Conservation (phyloP, 495 filamentous ascomycete species). For the Aspergillus nanangensis region DNA sequence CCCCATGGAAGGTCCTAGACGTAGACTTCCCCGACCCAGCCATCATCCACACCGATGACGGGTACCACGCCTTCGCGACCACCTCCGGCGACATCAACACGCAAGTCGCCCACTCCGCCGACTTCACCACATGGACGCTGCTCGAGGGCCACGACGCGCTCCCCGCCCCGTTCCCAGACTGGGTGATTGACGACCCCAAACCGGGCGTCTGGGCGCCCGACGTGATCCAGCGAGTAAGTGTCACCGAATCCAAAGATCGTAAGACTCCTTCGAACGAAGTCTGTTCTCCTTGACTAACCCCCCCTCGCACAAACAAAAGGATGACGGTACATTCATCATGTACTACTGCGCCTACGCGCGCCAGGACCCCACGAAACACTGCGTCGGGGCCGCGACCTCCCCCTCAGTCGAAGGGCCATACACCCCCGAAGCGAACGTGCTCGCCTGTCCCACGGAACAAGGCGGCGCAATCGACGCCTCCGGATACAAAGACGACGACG, state of each 20-base stretch:
- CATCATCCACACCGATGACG: slow-evolving; percentile 25
- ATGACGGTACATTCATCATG: slow-evolving; percentile 50
- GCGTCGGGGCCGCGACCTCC: slow-evolving; percentile 49
- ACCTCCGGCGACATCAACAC: slow-evolving; percentile 27
- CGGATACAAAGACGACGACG: slow-evolving; percentile 48
- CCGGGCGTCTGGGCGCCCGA: slow-evolving; percentile 31
- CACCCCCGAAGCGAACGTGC: slow-evolving; percentile 33
- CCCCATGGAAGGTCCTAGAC: slow-evolving; percentile 11
- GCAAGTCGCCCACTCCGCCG: slow-evolving; percentile 30
- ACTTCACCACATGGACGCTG: slow-evolving; percentile 32
- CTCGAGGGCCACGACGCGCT: slow-evolving; percentile 35
- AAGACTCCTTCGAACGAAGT: too few relatives aligned
- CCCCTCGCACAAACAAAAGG: slow-evolving; percentile 17
- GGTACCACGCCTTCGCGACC: slow-evolving; percentile 37
- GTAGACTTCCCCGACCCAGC: slow-evolving; percentile 34
- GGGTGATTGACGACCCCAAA: slow-evolving; percentile 27
- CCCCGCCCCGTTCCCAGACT: slow-evolving; percentile 22
- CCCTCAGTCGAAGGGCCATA: slow-evolving; percentile 46
- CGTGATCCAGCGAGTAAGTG: slow-evolving; percentile 32
- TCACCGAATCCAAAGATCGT: too few relatives aligned
- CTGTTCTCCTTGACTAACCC: too few relatives aligned
- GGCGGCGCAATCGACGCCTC: slow-evolving; percentile 58
- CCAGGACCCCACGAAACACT: slow-evolving; percentile 38
- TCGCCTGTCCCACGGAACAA: slow-evolving; percentile 45
- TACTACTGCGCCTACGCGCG: slow-evolving; percentile 53